Percentiles rank a stretch among this genome's conserved stretches.
These are phyloP conservation scores for Mortierella sp. DNA, from an alignment of 371 early-diverging fungal genomes.

Conservation along the genomic window DNA sequence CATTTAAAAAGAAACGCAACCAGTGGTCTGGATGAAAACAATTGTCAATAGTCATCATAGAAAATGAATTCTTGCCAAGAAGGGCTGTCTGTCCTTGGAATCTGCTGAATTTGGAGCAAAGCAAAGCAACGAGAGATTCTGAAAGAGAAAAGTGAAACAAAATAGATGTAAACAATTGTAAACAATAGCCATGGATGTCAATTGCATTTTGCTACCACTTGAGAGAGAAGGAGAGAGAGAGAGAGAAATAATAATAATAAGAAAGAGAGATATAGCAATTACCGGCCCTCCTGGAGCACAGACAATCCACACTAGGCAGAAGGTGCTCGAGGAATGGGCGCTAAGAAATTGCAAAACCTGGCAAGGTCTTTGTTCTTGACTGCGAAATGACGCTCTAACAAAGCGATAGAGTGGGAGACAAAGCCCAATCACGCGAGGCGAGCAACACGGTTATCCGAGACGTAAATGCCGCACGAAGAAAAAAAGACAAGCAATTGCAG, in stretches of 20 bases:
- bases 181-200: no score
- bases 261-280: conserved; percentile 40
- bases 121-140: background rate
- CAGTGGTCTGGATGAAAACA: no score
- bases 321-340: conserved; percentile 44
- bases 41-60: no score
- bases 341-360: conserved; percentile 57
- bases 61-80: no score
- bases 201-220: no score
- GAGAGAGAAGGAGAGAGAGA: background rate
- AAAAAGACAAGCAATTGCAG: conserved; percentile 7
- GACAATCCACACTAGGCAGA: conserved; percentile 12
- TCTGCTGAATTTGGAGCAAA: no score
- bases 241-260: background rate
- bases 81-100: no score
- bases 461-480: conserved; percentile 58
- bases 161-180: no score
- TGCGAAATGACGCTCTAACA: conserved; percentile 57
- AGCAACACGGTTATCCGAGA: conserved; percentile 57
- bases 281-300: conserved; percentile 44
- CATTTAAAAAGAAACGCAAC: background rate
- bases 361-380: conserved; percentile 57
- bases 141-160: no score
- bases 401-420: conserved; percentile 59
- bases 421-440: conserved; percentile 58